Evolutionary conservation across 2,329 filamentous ascomycete species (phyloP).

Genomic region (Ascochyta fabae): DNA sequence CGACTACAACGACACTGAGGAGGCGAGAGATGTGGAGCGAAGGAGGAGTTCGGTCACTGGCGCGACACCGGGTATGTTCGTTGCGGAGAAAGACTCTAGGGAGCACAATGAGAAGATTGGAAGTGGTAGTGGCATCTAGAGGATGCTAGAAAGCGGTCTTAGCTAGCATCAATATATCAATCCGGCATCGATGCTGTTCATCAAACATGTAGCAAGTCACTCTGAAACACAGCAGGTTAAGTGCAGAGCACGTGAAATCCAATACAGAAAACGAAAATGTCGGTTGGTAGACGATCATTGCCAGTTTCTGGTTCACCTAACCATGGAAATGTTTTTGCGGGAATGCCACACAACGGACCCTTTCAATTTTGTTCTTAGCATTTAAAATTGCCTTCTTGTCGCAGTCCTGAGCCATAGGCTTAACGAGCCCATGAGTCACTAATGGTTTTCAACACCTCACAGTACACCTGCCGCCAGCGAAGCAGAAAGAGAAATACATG

Average conservation of each 20-base stretch:
- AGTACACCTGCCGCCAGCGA: no score
- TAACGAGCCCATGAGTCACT: no score
- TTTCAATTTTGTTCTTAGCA: no score
- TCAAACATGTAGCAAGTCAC: no score
- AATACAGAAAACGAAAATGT: not conserved
- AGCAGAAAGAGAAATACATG: no score
- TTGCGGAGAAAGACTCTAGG: conserved; percentile 3
- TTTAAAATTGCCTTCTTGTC: no score
- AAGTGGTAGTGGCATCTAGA: not conserved
- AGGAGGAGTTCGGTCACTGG: conserved; percentile 38
- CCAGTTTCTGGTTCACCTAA: not conserved
- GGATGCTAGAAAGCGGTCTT: not conserved
- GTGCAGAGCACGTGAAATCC: no score
- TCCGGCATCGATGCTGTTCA: no score
- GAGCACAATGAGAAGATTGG: conserved; percentile 15
- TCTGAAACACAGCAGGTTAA: no score
- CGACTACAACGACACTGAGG: conserved; percentile 54
- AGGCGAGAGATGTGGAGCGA: conserved; percentile 37
- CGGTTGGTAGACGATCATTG: not conserved
- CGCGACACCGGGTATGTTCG: conserved; percentile 10
- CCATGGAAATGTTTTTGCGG: not conserved
- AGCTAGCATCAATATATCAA: no score
- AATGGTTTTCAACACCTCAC: no score
- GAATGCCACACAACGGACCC: not conserved
- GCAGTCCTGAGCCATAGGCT: no score